Conservation (phyloP, 495 filamentous ascomycete species). For the Lasiosphaeriaceae sp. region DNA sequence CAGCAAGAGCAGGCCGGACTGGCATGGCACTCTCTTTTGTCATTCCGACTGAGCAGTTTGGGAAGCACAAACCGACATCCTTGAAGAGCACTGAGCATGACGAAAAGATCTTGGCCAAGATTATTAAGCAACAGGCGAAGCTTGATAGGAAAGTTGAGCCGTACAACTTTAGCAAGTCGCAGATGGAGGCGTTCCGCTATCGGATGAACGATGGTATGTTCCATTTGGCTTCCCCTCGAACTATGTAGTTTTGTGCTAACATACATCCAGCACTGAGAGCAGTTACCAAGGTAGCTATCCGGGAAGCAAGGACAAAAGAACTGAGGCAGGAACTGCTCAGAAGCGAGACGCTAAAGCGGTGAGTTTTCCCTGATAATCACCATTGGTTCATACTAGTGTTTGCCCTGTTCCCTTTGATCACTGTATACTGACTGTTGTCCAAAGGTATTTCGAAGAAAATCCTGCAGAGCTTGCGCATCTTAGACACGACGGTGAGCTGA, state of each 20-base stretch:
- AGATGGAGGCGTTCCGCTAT: slow-evolving; percentile 90
- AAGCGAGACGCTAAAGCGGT: slow-evolving; percentile 83
- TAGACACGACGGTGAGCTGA: slow-evolving; percentile 84
- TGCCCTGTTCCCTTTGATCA: no score
- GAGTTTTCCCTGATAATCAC: not conserved
- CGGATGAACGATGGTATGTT: slow-evolving; percentile 77
- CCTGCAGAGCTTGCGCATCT: slow-evolving; percentile 81
- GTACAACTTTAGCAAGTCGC: slow-evolving; percentile 91
- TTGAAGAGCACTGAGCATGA: slow-evolving; percentile 70
- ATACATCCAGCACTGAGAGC: slow-evolving; percentile 49
- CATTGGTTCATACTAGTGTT: not conserved
- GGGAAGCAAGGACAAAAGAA: slow-evolving; percentile 85
- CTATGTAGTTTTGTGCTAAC: not conserved
- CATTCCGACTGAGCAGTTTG: slow-evolving; percentile 71
- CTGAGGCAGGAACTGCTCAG: slow-evolving; percentile 84
- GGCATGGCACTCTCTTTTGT: slow-evolving; percentile 96
- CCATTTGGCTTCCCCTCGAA: not conserved
- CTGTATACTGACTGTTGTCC: slow-evolving; percentile 1
- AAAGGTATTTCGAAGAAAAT: slow-evolving; percentile 88
- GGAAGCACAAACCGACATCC: slow-evolving; percentile 85
- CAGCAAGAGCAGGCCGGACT: slow-evolving; percentile 80
- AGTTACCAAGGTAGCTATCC: slow-evolving; percentile 76
- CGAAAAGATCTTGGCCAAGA: slow-evolving; percentile 73
- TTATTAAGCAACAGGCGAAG: slow-evolving; percentile 66
- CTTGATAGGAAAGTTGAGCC: slow-evolving; percentile 74